A percentile compares a stretch with the other conserved stretches of the same genome.
Evolutionary conservation across 1,284 basidiomycete genomes (phyloP).

Genomic region (Abortiporus biennis): DNA sequence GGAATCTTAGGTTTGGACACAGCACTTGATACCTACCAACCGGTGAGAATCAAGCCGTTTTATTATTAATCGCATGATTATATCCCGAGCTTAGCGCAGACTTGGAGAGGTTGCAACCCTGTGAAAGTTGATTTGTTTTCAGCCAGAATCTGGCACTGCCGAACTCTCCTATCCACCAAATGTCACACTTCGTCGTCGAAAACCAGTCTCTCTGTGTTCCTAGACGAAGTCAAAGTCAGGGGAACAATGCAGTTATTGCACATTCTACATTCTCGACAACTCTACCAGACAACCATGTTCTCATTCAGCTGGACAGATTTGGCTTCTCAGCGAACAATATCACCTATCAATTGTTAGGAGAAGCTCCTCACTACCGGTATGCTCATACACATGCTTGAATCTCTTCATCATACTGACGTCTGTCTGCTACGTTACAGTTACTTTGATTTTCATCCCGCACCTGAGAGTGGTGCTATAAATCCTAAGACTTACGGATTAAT

Average conservation of each 20-base stretch:
- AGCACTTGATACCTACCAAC: too few relatives aligned
- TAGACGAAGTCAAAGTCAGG: conserved; percentile 10
- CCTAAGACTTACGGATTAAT: conserved; percentile 49
- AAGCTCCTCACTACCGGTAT: conserved; percentile 55
- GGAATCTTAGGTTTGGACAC: too few relatives aligned
- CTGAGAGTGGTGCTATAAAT: conserved; percentile 65
- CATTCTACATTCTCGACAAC: conserved; percentile 21
- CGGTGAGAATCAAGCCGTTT: too few relatives aligned
- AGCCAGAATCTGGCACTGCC: too few relatives aligned
- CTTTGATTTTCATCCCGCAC: conserved; percentile 54
- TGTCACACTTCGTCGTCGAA: too few relatives aligned
- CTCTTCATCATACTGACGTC: background rate
- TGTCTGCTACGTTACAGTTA: conserved; percentile 36
- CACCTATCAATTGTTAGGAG: conserved; percentile 39
- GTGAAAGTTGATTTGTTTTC: too few relatives aligned
- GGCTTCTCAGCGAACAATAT: conserved; percentile 61
- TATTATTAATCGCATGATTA: too few relatives aligned
- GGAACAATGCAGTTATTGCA: conserved; percentile 12
- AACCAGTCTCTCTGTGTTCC: conserved; percentile 14
- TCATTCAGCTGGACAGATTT: conserved; percentile 55
- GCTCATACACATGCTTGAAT: conserved; percentile 8
- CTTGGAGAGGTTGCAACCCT: too few relatives aligned
- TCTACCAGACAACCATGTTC: conserved; percentile 40
- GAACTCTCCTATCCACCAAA: too few relatives aligned
- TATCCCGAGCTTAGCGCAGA: too few relatives aligned